Conservation (phyloP, 805 yeast species). For the Saccharomycopsis oosterbeekiorum region DNA sequence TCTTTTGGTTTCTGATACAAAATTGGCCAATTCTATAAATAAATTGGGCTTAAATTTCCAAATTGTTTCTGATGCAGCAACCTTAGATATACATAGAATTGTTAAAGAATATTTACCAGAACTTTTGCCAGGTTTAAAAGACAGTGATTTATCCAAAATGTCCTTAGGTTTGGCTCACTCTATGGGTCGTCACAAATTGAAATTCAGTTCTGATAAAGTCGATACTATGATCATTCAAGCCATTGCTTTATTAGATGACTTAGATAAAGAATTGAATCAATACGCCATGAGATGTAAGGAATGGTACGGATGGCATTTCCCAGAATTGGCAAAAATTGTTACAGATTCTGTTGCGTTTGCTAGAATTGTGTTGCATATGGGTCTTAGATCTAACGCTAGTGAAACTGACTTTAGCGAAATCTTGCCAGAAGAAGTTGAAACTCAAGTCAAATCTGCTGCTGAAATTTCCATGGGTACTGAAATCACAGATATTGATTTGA, state of each 20-base stretch:
- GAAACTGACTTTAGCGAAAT: constrained; percentile 85
- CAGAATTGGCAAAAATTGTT: constrained; percentile 95
- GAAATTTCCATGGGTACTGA: constrained; percentile 99
- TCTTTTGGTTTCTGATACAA: constrained; percentile 87
- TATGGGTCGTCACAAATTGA: constrained; percentile 95
- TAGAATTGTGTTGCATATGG: constrained; percentile 87
- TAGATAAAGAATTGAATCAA: constrained; percentile 95
- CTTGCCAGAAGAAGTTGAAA: constrained; percentile 88
- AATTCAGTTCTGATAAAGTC: constrained; percentile 95
- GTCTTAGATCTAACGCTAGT: constrained; percentile 82
- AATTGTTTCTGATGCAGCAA: constrained; percentile 90
- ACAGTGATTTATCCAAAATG: constrained; percentile 81
- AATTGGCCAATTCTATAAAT: constrained; percentile 92
- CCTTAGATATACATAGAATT: constrained; percentile 90
- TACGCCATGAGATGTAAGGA: constrained; percentile 99
- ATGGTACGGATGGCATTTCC: constrained; percentile 99
- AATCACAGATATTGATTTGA: constrained; percentile 82
- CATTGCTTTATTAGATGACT: constrained; percentile 89
- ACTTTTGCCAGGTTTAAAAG: constrained; percentile 85
- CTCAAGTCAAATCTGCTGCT: constrained; percentile 89
- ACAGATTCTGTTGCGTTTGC: constrained; percentile 95
- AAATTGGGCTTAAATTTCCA: constrained; percentile 81
- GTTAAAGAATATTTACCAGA: constrained; percentile 91
- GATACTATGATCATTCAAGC: constrained; percentile 99
- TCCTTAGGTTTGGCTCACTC: constrained; percentile 98